Conservation (phyloP, 306 rosid genomes). For the Ammopiptanthus mongolicus region DNA sequence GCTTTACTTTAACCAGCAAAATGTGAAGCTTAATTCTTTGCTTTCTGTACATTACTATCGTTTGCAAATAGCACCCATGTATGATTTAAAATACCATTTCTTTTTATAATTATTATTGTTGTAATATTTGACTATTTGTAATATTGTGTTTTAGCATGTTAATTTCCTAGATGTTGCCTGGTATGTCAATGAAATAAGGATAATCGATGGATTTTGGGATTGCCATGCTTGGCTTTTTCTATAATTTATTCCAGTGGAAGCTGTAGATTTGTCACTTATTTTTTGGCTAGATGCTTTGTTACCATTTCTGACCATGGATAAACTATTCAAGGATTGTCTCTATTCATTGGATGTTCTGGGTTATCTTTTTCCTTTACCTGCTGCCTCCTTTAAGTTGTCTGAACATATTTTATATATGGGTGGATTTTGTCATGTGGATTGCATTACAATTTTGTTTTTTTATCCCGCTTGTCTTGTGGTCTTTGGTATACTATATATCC, state of each 20-base stretch:
- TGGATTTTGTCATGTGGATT: slow-evolving; percentile 40
- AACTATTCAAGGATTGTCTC: slow-evolving; percentile 39
- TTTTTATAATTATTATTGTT: background rate
- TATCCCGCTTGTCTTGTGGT: background rate
- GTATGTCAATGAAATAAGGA: slow-evolving; percentile 6
- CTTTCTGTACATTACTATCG: background rate
- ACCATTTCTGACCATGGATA: slow-evolving; percentile 27
- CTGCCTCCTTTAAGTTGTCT: slow-evolving; percentile 33
- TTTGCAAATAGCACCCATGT: background rate
- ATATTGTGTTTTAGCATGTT: background rate
- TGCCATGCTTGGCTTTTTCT: background rate
- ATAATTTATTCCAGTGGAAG: slow-evolving; percentile 1
- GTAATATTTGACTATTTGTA: background rate
- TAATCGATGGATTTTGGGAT: slow-evolving; percentile 11
- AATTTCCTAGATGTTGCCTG: background rate
- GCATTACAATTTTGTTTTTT: background rate
- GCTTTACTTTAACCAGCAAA: background rate
- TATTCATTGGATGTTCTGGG: slow-evolving; percentile 44
- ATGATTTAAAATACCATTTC: background rate
- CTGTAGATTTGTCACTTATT: slow-evolving; percentile 13
- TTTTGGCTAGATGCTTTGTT: slow-evolving; percentile 36
- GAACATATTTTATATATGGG: slow-evolving; percentile 6
- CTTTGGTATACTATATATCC: background rate
- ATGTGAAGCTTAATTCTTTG: background rate
- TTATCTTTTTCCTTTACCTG: slow-evolving; percentile 45